Percentiles rank a stretch among this genome's conserved stretches.
These are phyloP conservation scores for Phytophthora parvispora DNA, from an alignment of 352 stramenopile species.

Conservation along the genomic window DNA sequence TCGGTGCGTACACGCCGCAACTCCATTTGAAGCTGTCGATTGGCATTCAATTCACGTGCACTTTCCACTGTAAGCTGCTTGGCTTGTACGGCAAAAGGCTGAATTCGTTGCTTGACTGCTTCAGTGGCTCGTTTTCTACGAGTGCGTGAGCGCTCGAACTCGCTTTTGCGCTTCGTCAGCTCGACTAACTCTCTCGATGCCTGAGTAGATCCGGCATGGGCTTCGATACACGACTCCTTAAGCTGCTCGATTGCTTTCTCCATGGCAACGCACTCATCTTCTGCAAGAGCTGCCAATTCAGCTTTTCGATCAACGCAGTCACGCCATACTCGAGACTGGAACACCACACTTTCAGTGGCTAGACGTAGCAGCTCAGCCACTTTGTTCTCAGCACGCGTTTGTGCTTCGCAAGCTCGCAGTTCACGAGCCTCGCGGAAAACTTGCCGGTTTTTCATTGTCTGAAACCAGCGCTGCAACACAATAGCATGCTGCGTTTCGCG, in stretches of 20 bases:
- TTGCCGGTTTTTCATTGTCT: slow-evolving; percentile 65
- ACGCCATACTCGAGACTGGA: slow-evolving; percentile 77
- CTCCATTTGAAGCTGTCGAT: slow-evolving; percentile 67
- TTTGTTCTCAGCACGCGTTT: slow-evolving; percentile 42
- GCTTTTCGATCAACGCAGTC: slow-evolving; percentile 67
- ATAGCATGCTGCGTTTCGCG: slow-evolving; percentile 43
- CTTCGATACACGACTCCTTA: slow-evolving; percentile 49
- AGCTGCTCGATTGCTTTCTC: slow-evolving; percentile 65
- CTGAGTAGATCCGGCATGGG: slow-evolving; percentile 48
- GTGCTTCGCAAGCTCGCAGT: slow-evolving; percentile 23
- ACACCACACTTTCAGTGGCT: slow-evolving; percentile 55
- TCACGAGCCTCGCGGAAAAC: slow-evolving; percentile 57
- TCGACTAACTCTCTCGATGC: slow-evolving; percentile 46
- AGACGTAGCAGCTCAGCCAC: slow-evolving; percentile 38
- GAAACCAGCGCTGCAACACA: slow-evolving; percentile 75
- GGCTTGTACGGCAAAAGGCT: slow-evolving; percentile 69
- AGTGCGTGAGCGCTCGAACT: slow-evolving; percentile 39
- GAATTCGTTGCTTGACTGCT: slow-evolving; percentile 61
- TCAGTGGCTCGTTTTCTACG: slow-evolving; percentile 29
- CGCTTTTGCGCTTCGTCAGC: slow-evolving; percentile 45
- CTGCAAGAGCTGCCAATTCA: slow-evolving; percentile 51
- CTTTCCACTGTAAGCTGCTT: slow-evolving; percentile 69
- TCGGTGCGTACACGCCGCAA: slow-evolving; percentile 45
- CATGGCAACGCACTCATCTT: slow-evolving; percentile 47
- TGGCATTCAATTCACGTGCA: slow-evolving; percentile 53